Conservation (phyloP, 2,329 filamentous ascomycete species). For the Trichoderma aggressivum region DNA sequence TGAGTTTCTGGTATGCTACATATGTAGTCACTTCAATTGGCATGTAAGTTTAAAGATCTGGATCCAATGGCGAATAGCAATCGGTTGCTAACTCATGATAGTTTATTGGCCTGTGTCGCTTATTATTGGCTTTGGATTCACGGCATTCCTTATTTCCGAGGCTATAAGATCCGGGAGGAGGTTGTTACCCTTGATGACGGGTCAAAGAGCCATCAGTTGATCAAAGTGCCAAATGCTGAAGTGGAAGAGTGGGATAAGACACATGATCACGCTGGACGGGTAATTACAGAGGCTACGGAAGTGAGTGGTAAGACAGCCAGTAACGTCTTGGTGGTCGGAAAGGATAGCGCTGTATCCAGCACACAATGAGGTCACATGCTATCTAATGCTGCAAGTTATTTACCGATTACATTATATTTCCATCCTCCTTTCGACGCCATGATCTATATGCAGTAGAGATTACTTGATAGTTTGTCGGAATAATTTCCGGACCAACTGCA, state of each 20-base stretch:
- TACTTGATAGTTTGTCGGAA: background rate
- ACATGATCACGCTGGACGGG: conserved; percentile 14
- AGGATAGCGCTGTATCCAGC: background rate
- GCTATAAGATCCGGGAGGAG: conserved; percentile 55
- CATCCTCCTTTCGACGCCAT: background rate
- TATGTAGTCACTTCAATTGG: conserved; percentile 63
- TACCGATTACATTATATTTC: background rate
- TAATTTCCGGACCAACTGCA: background rate
- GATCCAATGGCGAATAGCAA: background rate
- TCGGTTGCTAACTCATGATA: conserved; percentile 25
- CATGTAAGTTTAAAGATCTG: conserved; percentile 47
- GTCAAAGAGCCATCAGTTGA: conserved; percentile 44
- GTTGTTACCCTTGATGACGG: conserved; percentile 46
- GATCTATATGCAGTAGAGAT: background rate
- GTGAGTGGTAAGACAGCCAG: background rate
- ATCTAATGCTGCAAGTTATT: background rate
- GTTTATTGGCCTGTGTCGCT: conserved; percentile 48
- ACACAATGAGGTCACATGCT: background rate
- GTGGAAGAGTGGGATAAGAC: conserved; percentile 53
- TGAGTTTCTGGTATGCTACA: conserved; percentile 72
- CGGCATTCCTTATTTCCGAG: conserved; percentile 48
- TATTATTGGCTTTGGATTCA: conserved; percentile 61
- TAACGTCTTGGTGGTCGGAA: background rate
- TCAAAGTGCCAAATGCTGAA: conserved; percentile 51
- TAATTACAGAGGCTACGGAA: background rate